A percentile compares a stretch with the other conserved stretches of the same genome.
These are phyloP conservation scores for Amanita inopinata DNA, from an alignment of 768 basidiomycete genomes.

Conservation along the genomic window DNA sequence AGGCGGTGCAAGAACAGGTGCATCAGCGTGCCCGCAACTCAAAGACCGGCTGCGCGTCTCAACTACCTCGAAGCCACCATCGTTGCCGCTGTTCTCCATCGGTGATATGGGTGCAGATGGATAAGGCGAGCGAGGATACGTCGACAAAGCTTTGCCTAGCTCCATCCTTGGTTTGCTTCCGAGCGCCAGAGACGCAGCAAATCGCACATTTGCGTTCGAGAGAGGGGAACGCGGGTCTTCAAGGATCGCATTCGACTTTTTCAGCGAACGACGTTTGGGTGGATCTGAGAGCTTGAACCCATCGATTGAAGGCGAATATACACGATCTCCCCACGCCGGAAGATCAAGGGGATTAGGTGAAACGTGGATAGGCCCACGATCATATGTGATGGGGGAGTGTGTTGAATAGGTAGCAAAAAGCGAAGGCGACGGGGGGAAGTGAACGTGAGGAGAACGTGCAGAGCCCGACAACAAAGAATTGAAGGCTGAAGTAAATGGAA, in stretches of 20 bases:
- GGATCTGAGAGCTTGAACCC: conserved; percentile 26
- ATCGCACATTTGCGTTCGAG: conserved; percentile 14
- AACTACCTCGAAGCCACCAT: conserved; percentile 12
- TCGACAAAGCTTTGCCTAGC: conserved; percentile 20
- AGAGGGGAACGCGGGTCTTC: conserved; percentile 33
- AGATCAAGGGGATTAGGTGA: conserved; percentile 46
- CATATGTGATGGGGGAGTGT: conserved; percentile 51
- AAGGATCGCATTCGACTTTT: conserved; percentile 7
- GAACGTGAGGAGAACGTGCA: conserved; percentile 42
- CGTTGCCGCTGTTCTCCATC: conserved; percentile 6
- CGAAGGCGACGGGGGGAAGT: conserved; percentile 54
- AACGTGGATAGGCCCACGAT: conserved; percentile 53
- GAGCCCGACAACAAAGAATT: conserved; percentile 23
- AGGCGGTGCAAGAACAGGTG: conserved; percentile 1
- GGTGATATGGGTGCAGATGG: conserved; percentile 25
- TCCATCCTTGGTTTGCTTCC: conserved; percentile 12
- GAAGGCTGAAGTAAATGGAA: conserved; percentile 22
- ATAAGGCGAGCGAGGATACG: conserved; percentile 34
- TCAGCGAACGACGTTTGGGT: conserved; percentile 16
- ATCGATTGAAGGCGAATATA: conserved; percentile 26
- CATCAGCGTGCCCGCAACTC: not conserved
- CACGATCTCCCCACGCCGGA: conserved; percentile 45
- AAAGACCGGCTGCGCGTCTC: conserved; percentile 11
- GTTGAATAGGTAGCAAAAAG: conserved; percentile 47
- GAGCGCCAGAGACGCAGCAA: conserved; percentile 10